Percentiles rank a stretch among this genome's conserved stretches.
phyloP scores from a whole-genome alignment of 2,329 filamentous ascomycete genomes.

The Xylaria arbuscula region DNA sequence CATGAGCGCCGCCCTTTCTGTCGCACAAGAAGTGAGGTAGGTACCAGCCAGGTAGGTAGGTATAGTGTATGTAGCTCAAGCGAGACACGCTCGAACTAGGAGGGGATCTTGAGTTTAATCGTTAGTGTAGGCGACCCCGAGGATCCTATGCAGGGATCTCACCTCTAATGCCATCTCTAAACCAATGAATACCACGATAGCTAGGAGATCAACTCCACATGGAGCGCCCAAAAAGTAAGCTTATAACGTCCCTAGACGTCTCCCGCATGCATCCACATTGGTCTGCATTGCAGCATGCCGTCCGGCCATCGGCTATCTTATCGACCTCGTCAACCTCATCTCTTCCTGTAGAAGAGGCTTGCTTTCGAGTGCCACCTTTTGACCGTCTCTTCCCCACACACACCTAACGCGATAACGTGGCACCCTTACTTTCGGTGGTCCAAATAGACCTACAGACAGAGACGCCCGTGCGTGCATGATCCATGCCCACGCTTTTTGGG shows the following conservation, averaged over 20 bases:
- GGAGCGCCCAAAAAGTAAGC: conserved; percentile 34
- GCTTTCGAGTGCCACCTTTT: conserved; percentile 23
- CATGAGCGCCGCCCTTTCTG: neutral
- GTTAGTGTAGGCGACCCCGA: conserved; percentile 36
- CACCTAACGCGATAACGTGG: conserved; percentile 36
- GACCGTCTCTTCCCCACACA: conserved; percentile 28
- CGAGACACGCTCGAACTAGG: conserved; percentile 29
- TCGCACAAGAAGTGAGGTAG: neutral
- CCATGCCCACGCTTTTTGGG: conserved; percentile 28
- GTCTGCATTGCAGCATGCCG: conserved; percentile 33
- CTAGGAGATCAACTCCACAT: conserved; percentile 26
- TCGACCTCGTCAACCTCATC: conserved; percentile 32
- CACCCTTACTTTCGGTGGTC: conserved; percentile 27
- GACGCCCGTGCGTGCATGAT: conserved; percentile 27
- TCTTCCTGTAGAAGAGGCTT: conserved; percentile 15
- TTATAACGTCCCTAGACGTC: conserved; percentile 35
- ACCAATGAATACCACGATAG: conserved; percentile 22
- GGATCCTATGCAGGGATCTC: conserved; percentile 33
- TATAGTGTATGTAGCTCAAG: conserved; percentile 11
- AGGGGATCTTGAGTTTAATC: conserved; percentile 32
- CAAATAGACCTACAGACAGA: conserved; percentile 18
- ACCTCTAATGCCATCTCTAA: conserved; percentile 5
- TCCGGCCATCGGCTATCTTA: conserved; percentile 40
- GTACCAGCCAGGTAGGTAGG: too few species aligned
- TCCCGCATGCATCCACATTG: conserved; percentile 34